A percentile compares a stretch with the other conserved stretches of the same genome.
Evolutionary conservation across 768 basidiomycete genomes (phyloP).

Genomic region (Kwoniella europaea): DNA sequence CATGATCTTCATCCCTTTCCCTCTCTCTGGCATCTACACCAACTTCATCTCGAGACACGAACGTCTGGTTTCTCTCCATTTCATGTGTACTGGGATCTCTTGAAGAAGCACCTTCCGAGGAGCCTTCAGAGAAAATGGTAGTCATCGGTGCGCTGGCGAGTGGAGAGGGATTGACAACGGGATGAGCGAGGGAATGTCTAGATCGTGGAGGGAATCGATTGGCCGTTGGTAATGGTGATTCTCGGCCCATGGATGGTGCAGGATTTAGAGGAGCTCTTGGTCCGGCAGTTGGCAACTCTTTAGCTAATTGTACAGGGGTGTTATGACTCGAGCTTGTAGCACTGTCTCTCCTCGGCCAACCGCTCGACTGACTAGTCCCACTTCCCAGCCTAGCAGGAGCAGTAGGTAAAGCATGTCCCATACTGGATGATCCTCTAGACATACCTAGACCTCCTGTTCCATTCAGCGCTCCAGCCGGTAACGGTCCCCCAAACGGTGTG

Average conservation of each 20-base stretch:
- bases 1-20: background rate
- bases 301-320: background rate
- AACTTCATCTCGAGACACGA: conserved; percentile 18
- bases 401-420: conserved; percentile 20
- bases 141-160: conserved; percentile 41
- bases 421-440: conserved; percentile 36
- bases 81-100: conserved; percentile 21
- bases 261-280: background rate
- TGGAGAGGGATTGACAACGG: conserved; percentile 30
- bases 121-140: conserved; percentile 33
- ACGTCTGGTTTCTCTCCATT: conserved; percentile 9
- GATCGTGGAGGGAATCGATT: conserved; percentile 22
- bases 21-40: background rate
- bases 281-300: background rate
- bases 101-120: conserved; percentile 18
- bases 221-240: background rate
- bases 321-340: background rate
- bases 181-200: conserved; percentile 25
- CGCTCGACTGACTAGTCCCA: conserved; percentile 3
- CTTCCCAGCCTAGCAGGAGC: conserved; percentile 24
- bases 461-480: conserved; percentile 25
- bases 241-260: conserved; percentile 12
- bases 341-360: conserved; percentile 27
- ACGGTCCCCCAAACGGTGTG: conserved; percentile 44
- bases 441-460: conserved; percentile 28